These are phyloP conservation scores for Suillus alpinus DNA, from an alignment of 768 basidiomycete genomes.

Conservation along the genomic window DNA sequence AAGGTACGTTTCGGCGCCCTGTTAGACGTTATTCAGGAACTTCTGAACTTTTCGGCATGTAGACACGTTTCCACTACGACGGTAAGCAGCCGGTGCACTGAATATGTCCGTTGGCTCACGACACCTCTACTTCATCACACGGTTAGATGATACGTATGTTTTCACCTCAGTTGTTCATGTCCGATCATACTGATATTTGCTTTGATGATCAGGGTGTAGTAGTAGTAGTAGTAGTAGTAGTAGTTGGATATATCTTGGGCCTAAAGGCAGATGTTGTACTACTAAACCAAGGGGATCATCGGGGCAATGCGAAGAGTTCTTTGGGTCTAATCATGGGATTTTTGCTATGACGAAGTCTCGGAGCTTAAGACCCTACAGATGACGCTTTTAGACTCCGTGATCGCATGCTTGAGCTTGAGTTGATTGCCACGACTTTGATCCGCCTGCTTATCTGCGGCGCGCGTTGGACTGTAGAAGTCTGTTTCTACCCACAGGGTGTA, in stretches of 20 bases:
- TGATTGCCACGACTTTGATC: not conserved
- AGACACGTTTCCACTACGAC: constrained; percentile 83
- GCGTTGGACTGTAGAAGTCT: not conserved
- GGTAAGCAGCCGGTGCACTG: constrained; percentile 42
- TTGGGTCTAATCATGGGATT: not conserved
- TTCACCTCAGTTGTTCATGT: not conserved
- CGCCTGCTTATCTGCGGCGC: not conserved
- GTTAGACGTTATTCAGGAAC: not conserved
- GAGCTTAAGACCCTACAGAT: not conserved
- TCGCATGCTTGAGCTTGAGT: not conserved
- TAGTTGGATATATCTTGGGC: constrained; percentile 12
- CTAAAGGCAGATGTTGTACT: constrained; percentile 14
- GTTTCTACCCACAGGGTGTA: not conserved
- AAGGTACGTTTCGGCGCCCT: constrained; percentile 48
- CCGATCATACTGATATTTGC: not conserved
- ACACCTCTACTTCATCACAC: not conserved
- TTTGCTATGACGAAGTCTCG: not conserved
- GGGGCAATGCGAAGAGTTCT: not conserved
- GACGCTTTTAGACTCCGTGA: not conserved
- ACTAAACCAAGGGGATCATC: not conserved
- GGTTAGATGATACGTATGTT: constrained; percentile 61
- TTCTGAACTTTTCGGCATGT: constrained; percentile 13
- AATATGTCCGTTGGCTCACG: constrained; percentile 14
- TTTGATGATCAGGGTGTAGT: constrained; percentile 33
- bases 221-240: not conserved